Base-by-base conservation (phyloP, 2,329 filamentous ascomycete genomes). In the Periconia macrospinosa region DNA sequence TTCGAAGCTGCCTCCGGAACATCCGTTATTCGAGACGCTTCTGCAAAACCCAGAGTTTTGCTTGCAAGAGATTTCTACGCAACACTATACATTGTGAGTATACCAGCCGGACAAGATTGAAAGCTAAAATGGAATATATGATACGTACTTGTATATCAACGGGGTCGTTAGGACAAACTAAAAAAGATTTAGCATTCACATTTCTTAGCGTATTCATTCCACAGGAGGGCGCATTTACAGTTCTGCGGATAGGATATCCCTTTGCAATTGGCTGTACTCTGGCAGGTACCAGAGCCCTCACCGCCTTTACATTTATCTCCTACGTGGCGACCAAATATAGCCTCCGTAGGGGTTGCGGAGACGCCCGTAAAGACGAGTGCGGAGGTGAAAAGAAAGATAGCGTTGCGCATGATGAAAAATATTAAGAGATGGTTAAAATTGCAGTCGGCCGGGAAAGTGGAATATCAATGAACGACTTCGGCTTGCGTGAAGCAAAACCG, bases 1-100 rank as follows among this genome's bases (percentile, higher is more conserved):
- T 30, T 52, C 44, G 15, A 41, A 47, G 40, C 44, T 48, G 23
- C 49, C 49, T 5, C 49, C 33, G 33, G 33, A 37, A 37, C 33
- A 37, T 13, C 33, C 33, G 33, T 37, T 37, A 10, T 37, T 37
- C 11, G 33, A 37, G 15, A 37, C 33, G 15, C 33, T 37, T 13
- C 33, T 37, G 33, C 33, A 37, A 37, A 37, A 37, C 6, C 33
- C 33, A 13, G 33, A 13, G 15, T n/a, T 37, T 13, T 37, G 33
- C 15, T 37, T 37, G 33, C 33, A 37, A n/a, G 33, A 13, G 15
- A 37, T 37, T 37, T 37, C 33, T 6, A 37, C 33, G 15, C 33
- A 37, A n/a, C 33, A 37, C 33, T 37, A n/a, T 37, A 13, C 11
- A 37, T 37, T 37, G 11, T 37, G 11, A 37, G 11, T n/a, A 37